Percentiles rank a stretch among this genome's conserved stretches.
These are phyloP conservation scores for Vishniacozyma victoriae DNA, from an alignment of 768 basidiomycete genomes.

Conservation along the genomic window DNA sequence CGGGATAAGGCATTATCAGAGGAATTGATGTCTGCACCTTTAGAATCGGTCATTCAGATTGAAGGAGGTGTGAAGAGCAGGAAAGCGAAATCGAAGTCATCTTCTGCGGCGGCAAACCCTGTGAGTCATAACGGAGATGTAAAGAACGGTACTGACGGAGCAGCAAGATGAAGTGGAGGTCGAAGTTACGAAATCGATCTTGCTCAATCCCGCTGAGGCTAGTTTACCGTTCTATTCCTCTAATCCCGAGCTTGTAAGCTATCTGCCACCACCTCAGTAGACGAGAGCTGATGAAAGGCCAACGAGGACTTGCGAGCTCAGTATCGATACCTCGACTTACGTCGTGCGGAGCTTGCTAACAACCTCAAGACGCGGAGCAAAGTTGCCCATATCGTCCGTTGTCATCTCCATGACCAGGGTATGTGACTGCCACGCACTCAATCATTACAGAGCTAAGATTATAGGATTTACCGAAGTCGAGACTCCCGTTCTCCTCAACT, in stretches of 20 bases:
- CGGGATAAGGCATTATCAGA: constrained; percentile 42
- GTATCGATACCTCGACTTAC: constrained; percentile 83
- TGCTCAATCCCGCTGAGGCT: constrained; percentile 70
- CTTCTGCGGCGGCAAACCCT: background rate
- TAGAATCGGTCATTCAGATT: constrained; percentile 72
- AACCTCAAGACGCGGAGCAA: constrained; percentile 76
- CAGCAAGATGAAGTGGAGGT: constrained; percentile 68
- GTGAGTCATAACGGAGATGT: background rate
- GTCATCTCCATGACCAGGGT: constrained; percentile 69
- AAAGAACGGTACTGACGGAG: background rate
- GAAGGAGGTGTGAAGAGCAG: constrained; percentile 63
- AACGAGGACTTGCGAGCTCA: constrained; percentile 79
- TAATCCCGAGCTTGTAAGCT: constrained; percentile 65
- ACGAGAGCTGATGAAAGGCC: constrained; percentile 51
- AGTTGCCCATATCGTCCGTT: constrained; percentile 72
- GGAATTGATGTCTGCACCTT: constrained; percentile 59
- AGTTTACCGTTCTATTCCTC: constrained; percentile 80
- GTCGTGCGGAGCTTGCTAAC: constrained; percentile 63
- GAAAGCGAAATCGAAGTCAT: constrained; percentile 31
- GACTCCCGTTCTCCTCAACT: constrained; percentile 82
- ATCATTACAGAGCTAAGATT: background rate
- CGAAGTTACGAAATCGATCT: constrained; percentile 59
- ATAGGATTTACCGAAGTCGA: constrained; percentile 88
- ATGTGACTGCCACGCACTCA: constrained; percentile 29
- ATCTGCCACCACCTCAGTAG: constrained; percentile 4